Evolutionary conservation across 2,329 filamentous ascomycete genomes (phyloP), one percentile per base, ranked within the genome.

Genomic region (Xylariaceae sp.): DNA sequence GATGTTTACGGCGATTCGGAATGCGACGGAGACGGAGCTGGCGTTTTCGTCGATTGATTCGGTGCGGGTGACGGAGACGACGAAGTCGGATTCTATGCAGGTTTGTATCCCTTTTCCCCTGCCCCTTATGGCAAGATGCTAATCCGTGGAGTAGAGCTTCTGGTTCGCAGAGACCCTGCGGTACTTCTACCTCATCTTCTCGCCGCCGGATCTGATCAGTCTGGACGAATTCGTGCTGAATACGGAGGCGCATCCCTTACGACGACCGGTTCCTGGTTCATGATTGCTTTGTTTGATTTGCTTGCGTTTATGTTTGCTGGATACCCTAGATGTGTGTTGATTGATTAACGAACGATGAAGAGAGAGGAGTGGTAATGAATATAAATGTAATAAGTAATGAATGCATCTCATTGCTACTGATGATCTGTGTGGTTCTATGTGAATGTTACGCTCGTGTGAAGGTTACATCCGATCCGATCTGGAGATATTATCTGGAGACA

Each of bases 131-230:
- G 15, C 3, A 11, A 18, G 4, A 15, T 1, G 11, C 7, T n/a
- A 41, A n/a, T 49, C 44, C 4, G n/a, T 15, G 4, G 8, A 41
- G 73, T 81, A 90, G 76, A 84, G 80, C 58, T 87, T 86, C 66
- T 88, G 85, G 82, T 75, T 85, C 66, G 83, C 82, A 2, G 84
- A 88, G 74, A 88, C 84, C 30, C 69, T 88, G 59, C 87, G 87
- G 48, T 70, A 70, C 52, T 64, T 68, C 35, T 69, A 69, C 55
- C 39, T 69, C 13, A 62, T 66, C 49, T 69, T 70, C 55, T 80
- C 78, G 53, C 79, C 85, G 37, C 79, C 82, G 1, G 75, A 78
- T 30, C 64, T 81, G 47, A 73, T 85, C 39, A 84, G 77, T 69
- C 70, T 88, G 65, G 84, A 88, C 70, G 78, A 86, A 8, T 87